Percentiles rank a stretch among this genome's conserved stretches.
Conservation (phyloP, 805 yeast species). For the Candida caryicola region DNA sequence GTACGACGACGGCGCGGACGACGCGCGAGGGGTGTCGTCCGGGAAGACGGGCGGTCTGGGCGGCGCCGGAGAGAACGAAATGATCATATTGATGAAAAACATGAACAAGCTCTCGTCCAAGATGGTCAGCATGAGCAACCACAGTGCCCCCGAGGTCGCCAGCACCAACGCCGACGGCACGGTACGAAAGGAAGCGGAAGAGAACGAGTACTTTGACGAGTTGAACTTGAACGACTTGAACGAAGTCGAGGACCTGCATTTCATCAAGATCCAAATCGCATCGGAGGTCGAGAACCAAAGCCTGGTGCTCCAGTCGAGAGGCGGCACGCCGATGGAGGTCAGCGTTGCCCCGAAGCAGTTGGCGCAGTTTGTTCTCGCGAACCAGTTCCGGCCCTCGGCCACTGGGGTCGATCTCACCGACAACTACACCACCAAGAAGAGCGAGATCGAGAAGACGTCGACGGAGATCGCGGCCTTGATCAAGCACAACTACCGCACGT, state of each 20-base stretch:
- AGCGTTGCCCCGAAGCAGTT: constrained; percentile 17
- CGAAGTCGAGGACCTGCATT: constrained; percentile 45
- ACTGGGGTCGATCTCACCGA: constrained; percentile 26
- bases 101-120: constrained; percentile 86
- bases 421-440: constrained; percentile 26
- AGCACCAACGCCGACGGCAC: constrained; percentile 32
- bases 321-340: constrained; percentile 26
- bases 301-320: constrained; percentile 27
- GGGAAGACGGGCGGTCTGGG: constrained; percentile 1
- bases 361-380: constrained; percentile 16
- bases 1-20: constrained; percentile 42
- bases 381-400: constrained; percentile 13
- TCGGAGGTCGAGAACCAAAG: constrained; percentile 15
- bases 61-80: constrained; percentile 48
- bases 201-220: constrained; percentile 38
- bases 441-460: constrained; percentile 42
- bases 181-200: constrained; percentile 28
- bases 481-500: constrained; percentile 54
- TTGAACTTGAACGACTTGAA: constrained; percentile 52
- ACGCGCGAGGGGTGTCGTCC: constrained; percentile 5
- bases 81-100: constrained; percentile 73
- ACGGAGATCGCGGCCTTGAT: constrained; percentile 46
- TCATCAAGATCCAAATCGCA: constrained; percentile 47
- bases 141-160: constrained; percentile 16
- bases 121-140: constrained; percentile 50